These are phyloP conservation scores for Colletotrichum spaethianum DNA, from an alignment of 2,329 filamentous ascomycete genomes.

Conservation along the genomic window DNA sequence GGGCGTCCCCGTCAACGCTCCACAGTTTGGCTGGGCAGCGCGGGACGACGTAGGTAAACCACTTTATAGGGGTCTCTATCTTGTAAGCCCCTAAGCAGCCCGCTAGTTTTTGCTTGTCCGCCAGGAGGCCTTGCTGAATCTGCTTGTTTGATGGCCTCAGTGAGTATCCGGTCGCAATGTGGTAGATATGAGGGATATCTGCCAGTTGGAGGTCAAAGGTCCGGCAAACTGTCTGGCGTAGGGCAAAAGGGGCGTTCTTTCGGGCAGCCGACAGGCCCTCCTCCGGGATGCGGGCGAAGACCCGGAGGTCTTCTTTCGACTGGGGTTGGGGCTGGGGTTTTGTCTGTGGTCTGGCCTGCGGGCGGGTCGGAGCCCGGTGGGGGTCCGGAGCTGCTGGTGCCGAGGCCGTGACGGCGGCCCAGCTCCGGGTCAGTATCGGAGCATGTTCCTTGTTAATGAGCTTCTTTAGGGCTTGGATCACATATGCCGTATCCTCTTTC, in stretches of 20 bases:
- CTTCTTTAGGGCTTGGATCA: background rate
- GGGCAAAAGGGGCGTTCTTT: background rate
- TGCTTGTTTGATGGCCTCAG: no score
- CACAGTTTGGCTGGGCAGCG: no score
- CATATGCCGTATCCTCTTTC: no score
- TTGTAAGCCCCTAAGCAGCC: no score
- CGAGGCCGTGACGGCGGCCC: background rate
- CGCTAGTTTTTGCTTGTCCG: no score
- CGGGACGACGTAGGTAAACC: no score
- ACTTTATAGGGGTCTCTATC: no score
- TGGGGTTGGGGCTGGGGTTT: no score
- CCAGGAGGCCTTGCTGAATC: no score
- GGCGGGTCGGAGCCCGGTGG: background rate
- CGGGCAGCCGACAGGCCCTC: background rate
- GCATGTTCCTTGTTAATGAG: background rate
- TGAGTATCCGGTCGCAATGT: background rate
- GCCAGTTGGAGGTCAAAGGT: background rate
- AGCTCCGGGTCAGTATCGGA: background rate
- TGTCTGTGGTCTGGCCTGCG: background rate
- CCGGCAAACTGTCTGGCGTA: background rate
- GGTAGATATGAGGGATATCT: slow-evolving; percentile 4
- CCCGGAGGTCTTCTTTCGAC: background rate
- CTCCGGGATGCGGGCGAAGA: background rate
- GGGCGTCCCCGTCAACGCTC: no score
- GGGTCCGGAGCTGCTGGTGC: background rate